Conservation (phyloP, 1,284 basidiomycete species). For the Ceratobasidium sp. region DNA sequence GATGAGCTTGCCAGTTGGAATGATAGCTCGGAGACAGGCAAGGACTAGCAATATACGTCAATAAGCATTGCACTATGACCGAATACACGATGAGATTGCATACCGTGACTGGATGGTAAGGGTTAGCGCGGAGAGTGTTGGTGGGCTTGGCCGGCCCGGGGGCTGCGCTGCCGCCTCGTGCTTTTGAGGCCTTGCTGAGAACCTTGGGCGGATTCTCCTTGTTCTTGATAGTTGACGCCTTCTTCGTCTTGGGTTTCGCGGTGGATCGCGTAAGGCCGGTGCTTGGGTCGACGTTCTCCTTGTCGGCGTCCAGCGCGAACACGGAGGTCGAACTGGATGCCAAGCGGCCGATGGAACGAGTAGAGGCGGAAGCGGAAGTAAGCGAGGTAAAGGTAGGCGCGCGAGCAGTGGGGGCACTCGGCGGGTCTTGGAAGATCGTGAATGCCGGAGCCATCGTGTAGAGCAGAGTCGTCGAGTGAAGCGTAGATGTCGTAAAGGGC, state of each 20-base stretch:
- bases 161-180: constrained; percentile 26
- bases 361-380: constrained; percentile 19
- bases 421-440: constrained; percentile 44
- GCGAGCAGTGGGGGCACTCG: constrained; percentile 10
- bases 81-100: background rate
- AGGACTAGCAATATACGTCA: constrained; percentile 12
- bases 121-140: constrained; percentile 29
- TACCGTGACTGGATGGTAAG: constrained; percentile 31
- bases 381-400: constrained; percentile 19
- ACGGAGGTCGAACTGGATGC: constrained; percentile 29
- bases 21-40: constrained; percentile 24
- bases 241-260: constrained; percentile 42
- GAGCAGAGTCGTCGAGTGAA: background rate
- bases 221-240: constrained; percentile 42
- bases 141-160: constrained; percentile 32
- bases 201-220: constrained; percentile 46
- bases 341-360: constrained; percentile 28
- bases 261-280: constrained; percentile 39
- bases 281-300: constrained; percentile 48
- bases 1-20: constrained; percentile 5
- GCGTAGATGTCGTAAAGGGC: constrained; percentile 17
- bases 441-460: constrained; percentile 41
- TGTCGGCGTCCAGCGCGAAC: constrained; percentile 42
- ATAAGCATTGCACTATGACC: background rate
- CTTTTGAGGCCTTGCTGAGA: constrained; percentile 34